Conservation (phyloP, 78 protist genomes). For the Planoprotostelium fungivorum region DNA sequence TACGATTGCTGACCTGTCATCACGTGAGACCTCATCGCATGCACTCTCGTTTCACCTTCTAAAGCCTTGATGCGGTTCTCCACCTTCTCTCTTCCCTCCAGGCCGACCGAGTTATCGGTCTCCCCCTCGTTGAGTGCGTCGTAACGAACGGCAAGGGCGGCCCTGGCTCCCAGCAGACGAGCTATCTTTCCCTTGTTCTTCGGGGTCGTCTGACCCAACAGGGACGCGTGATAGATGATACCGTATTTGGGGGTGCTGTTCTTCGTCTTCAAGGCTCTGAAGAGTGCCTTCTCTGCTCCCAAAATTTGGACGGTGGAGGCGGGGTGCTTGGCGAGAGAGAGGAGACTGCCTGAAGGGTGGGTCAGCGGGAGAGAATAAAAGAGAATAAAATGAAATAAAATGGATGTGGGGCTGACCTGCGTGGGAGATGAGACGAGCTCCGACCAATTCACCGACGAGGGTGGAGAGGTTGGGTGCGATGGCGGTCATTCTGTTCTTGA, state of each 20-base stretch:
- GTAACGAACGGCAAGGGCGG: slow-evolving; percentile 93
- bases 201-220: slow-evolving; percentile 80
- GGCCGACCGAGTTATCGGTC: slow-evolving; percentile 80
- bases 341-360: slow-evolving; percentile 55
- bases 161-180: slow-evolving; percentile 97
- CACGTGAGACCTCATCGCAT: neutral
- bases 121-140: slow-evolving; percentile 83
- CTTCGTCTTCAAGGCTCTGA: slow-evolving; percentile 92
- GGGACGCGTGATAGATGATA: slow-evolving; percentile 91
- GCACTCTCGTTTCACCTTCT: slow-evolving; percentile 19
- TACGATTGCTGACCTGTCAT: neutral
- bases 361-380: neutral
- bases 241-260: slow-evolving; percentile 99
- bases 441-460: slow-evolving; percentile 96
- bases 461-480: slow-evolving; percentile 97
- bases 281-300: slow-evolving; percentile 99
- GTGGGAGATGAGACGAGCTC: slow-evolving; percentile 84
- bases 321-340: slow-evolving; percentile 98
- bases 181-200: slow-evolving; percentile 98
- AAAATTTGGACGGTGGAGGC: slow-evolving; percentile 99
- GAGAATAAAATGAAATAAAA: slow-evolving; percentile 9
- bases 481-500: slow-evolving; percentile 83
- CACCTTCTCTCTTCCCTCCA: slow-evolving; percentile 80
- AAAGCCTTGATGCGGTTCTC: slow-evolving; percentile 82
- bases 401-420: slow-evolving; percentile 81